Evolutionary conservation across 805 yeast genomes (phyloP), one percentile per base, ranked within the genome.

Genomic region (Vanderwaltozyma polyspora): DNA sequence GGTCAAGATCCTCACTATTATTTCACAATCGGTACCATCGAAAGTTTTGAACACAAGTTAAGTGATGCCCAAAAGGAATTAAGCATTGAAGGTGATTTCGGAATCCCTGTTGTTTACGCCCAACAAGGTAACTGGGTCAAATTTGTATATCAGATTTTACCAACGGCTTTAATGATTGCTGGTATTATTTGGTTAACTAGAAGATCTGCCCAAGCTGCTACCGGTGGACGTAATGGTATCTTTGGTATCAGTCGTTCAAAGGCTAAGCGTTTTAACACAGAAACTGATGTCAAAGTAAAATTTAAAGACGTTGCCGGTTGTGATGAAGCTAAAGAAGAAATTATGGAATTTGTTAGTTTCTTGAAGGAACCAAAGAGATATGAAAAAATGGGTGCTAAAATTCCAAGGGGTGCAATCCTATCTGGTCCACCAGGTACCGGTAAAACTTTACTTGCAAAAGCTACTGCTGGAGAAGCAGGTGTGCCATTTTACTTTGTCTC

Each of bases 351-450:
- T 64, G 96, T 86, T 35, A 76, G 78, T 54, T 86, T 86, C 52
- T 68, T 86, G 59, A 86, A 84, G 58, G 72, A 83, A 40, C 95
- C 96, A 8, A 62, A 66, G 32, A 82, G 83, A 55, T 86, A 84
- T 60, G 94, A 85, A 59, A 74, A 70, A 41, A 66, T 86, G 37
- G 96, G 96, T 30, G 96, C 95, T 9, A 83, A 85, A 58, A 86
- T 86, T 42, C 96, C 96, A 35, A 70, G 95, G 57, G 96, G 96
- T 55, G 96, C 95, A 6, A 82, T 86, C 44, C 63, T 86, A 33
- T 79, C 93, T 10, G 96, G 96, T 45, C 93, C 95, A 13, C 96
- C 96, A 28, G 96, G 96, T 66, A 86, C 96, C 3, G 96, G 96
- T 74, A 86, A 86, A 59, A 86, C 96, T 0, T 62, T 86, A 42